phyloP scores from a whole-genome alignment of 1,284 basidiomycete genomes.

The Boletus smithii region DNA sequence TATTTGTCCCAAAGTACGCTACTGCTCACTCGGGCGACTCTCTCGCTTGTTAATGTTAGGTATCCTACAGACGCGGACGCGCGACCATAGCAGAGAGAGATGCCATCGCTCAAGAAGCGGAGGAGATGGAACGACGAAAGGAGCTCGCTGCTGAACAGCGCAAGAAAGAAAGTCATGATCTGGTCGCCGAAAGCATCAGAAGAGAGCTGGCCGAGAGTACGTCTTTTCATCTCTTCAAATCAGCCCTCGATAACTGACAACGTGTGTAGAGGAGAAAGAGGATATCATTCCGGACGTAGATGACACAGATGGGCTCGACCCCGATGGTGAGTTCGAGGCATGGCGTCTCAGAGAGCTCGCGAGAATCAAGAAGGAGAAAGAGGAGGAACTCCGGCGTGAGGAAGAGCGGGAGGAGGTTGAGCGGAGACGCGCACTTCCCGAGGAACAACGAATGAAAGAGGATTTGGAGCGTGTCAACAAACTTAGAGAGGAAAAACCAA shows the following conservation, averaged over 20 bases:
- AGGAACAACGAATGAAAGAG: constrained; percentile 86
- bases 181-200: constrained; percentile 85
- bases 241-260: neutral
- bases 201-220: constrained; percentile 81
- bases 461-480: constrained; percentile 85
- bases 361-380: constrained; percentile 89
- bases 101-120: constrained; percentile 60
- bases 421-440: constrained; percentile 84
- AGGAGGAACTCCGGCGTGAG: constrained; percentile 74
- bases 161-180: constrained; percentile 75
- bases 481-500: constrained; percentile 77
- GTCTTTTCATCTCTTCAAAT: constrained; percentile 19
- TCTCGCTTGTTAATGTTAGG: constrained; percentile 2
- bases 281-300: constrained; percentile 84
- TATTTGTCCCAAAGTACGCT: constrained; percentile 84
- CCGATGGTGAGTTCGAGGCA: constrained; percentile 88
- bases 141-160: constrained; percentile 71
- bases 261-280: constrained; percentile 74
- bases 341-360: constrained; percentile 93
- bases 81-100: constrained; percentile 66
- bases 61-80: constrained; percentile 58
- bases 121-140: constrained; percentile 61
- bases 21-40: neutral
- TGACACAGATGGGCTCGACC: constrained; percentile 93
- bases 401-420: constrained; percentile 89